Percentiles rank a stretch among this genome's conserved stretches.
These are phyloP conservation scores for Penicillium sp. DNA, from an alignment of 2,329 filamentous ascomycete genomes.

Conservation along the genomic window DNA sequence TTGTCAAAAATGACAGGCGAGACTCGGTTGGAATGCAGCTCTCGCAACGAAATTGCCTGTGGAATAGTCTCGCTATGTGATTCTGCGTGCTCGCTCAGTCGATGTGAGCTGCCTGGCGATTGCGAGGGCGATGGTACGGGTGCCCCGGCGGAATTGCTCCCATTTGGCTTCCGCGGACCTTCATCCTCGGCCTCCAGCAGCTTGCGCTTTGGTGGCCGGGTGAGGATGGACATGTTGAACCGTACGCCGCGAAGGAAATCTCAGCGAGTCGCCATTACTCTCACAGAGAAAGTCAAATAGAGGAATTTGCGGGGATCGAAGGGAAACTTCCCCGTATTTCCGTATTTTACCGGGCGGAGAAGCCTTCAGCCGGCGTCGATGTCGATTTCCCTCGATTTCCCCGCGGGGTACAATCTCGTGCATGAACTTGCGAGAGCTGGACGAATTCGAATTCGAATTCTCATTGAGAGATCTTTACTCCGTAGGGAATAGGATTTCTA, in stretches of 20 bases:
- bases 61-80: slow-evolving; percentile 16
- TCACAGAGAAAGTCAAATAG: too few relatives aligned
- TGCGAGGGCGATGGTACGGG: neutral
- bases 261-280: too few relatives aligned
- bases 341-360: slow-evolving; percentile 9
- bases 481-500: too few relatives aligned
- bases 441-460: too few relatives aligned
- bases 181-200: slow-evolving; percentile 25
- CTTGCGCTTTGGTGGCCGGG: slow-evolving; percentile 31
- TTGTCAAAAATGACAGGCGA: slow-evolving; percentile 26
- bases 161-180: slow-evolving; percentile 14
- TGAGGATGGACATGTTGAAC: slow-evolving; percentile 28
- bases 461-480: too few relatives aligned
- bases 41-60: slow-evolving; percentile 17
- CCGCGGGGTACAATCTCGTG: slow-evolving; percentile 12
- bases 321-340: slow-evolving; percentile 1
- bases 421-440: too few relatives aligned
- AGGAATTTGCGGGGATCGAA: slow-evolving; percentile 2
- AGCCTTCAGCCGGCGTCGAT: slow-evolving; percentile 15
- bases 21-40: slow-evolving; percentile 26
- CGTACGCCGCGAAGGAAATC: neutral
- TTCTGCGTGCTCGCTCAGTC: slow-evolving; percentile 18
- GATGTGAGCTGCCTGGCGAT: slow-evolving; percentile 10
- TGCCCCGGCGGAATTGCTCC: neutral
- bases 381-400: too few relatives aligned